phyloP scores from a whole-genome alignment of 2,329 filamentous ascomycete species.

The Ampelomyces quisqualis region DNA sequence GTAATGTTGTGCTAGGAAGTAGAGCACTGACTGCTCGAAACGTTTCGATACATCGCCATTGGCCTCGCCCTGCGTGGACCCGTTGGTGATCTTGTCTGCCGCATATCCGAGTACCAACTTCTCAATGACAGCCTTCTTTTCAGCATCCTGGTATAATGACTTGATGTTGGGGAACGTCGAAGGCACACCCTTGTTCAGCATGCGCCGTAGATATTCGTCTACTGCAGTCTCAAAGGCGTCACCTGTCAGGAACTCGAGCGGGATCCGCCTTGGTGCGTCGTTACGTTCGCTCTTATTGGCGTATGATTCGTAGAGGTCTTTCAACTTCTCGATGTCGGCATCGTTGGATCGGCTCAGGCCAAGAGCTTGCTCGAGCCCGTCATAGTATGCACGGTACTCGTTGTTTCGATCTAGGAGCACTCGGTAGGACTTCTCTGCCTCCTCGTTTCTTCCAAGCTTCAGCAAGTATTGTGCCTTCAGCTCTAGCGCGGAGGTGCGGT shows the following conservation, averaged over 20 bases:
- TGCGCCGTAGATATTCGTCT: slow-evolving; percentile 74
- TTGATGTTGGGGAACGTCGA: slow-evolving; percentile 98
- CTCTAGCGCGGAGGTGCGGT: slow-evolving; percentile 83
- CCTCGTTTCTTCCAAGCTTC: slow-evolving; percentile 72
- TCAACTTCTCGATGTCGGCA: slow-evolving; percentile 67
- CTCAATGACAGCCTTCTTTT: slow-evolving; percentile 76
- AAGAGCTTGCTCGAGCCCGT: slow-evolving; percentile 69
- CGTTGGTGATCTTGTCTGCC: slow-evolving; percentile 57
- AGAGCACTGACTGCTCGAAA: slow-evolving; percentile 78
- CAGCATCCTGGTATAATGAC: slow-evolving; percentile 76
- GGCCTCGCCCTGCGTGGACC: slow-evolving; percentile 50
- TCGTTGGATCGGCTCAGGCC: slow-evolving; percentile 62
- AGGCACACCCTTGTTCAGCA: slow-evolving; percentile 89
- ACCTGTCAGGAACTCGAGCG: slow-evolving; percentile 80
- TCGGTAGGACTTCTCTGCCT: slow-evolving; percentile 79
- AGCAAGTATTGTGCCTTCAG: slow-evolving; percentile 80
- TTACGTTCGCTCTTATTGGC: slow-evolving; percentile 77
- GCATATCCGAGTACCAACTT: slow-evolving; percentile 78
- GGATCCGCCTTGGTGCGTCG: slow-evolving; percentile 82
- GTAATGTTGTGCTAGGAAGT: slow-evolving; percentile 96
- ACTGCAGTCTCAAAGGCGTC: slow-evolving; percentile 78
- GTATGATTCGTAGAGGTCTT: slow-evolving; percentile 78
- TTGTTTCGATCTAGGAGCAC: slow-evolving; percentile 81
- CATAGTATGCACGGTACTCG: slow-evolving; percentile 85
- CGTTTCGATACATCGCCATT: slow-evolving; percentile 56